These are phyloP conservation scores for Penicillium sp. DNA, from an alignment of 2,329 filamentous ascomycete species.

Conservation along the genomic window DNA sequence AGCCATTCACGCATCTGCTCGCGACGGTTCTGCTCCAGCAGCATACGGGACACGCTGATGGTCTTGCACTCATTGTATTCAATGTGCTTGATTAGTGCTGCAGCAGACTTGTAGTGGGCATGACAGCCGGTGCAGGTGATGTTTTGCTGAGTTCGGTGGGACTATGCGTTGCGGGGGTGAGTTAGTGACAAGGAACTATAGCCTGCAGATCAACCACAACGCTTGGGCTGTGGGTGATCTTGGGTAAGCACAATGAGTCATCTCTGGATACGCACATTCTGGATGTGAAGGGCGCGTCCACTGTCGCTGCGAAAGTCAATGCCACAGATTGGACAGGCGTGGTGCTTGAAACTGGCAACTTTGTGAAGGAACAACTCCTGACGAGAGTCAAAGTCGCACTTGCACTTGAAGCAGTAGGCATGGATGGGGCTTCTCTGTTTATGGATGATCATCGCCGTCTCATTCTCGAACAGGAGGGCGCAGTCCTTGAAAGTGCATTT, in stretches of 20 bases:
- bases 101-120: conserved; percentile 48
- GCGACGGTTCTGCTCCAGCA: conserved; percentile 16
- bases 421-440: conserved; percentile 49
- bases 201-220: too few relatives aligned
- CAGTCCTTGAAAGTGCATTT: conserved; percentile 50
- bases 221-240: too few relatives aligned
- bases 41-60: conserved; percentile 46
- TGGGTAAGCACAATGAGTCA: neutral
- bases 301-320: conserved; percentile 54
- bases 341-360: conserved; percentile 46
- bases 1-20: neutral
- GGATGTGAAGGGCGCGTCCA: conserved; percentile 54
- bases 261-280: conserved; percentile 45
- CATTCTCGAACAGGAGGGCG: conserved; percentile 44
- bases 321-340: conserved; percentile 57
- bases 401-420: conserved; percentile 43
- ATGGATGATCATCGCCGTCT: conserved; percentile 45
- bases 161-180: conserved; percentile 40
- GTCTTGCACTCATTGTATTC: conserved; percentile 51
- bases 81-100: conserved; percentile 53
- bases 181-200: too few relatives aligned
- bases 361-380: conserved; percentile 51
- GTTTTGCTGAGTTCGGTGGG: conserved; percentile 50
- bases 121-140: conserved; percentile 51
- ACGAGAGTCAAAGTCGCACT: conserved; percentile 48